Evolutionary conservation across 2,329 filamentous ascomycete genomes (phyloP), one percentile per base, ranked within the genome.

Genomic region (Alternaria metachromatica): DNA sequence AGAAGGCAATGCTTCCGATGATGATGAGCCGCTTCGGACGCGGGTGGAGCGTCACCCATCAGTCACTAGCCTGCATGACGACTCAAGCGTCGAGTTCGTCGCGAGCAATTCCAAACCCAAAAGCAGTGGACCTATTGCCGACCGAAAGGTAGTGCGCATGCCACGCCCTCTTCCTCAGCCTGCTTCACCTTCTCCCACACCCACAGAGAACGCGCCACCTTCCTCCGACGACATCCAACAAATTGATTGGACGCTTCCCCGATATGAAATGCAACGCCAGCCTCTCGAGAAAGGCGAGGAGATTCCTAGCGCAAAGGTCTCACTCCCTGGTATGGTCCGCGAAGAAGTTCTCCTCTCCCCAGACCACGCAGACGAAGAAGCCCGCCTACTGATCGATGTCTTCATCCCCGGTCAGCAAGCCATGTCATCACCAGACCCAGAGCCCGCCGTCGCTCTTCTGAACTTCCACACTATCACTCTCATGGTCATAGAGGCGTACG

Each of bases 241-340:
- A 10, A 65, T 68, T 15, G 62, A 67, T 43, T 76, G 70, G 68
- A 66, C 64, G 23, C 67, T 75, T 3, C 72, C 69, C 1, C 45
- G 20, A 6, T 72, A 65, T 60, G 71, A 73, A 41, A 54, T 68
- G 11, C 62, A 63, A 18, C 64, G 60, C 20, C 62, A 72, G 2
- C 60, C 64, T 5, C 18, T 63, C 10, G 45, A 54, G n/a, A 53
- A 50, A 13, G 50, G 66, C 5, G 51, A 67, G 4, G 67, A 69
- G 5, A 20, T 62, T 2, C 66, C 68, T 13, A 49, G 41, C 55
- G 65, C 81, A 68, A 68, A 78, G 70, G 54, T 81, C 54, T 76
- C 82, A 65, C 55, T 80, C 68, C 73, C 81, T 67, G 66, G 79
- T 68, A 59, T 84, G 68, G 41, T 80, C 58, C 64, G 76, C 69